phyloP scores from a whole-genome alignment of 352 stramenopile genomes.

The Phytophthora quininea region DNA sequence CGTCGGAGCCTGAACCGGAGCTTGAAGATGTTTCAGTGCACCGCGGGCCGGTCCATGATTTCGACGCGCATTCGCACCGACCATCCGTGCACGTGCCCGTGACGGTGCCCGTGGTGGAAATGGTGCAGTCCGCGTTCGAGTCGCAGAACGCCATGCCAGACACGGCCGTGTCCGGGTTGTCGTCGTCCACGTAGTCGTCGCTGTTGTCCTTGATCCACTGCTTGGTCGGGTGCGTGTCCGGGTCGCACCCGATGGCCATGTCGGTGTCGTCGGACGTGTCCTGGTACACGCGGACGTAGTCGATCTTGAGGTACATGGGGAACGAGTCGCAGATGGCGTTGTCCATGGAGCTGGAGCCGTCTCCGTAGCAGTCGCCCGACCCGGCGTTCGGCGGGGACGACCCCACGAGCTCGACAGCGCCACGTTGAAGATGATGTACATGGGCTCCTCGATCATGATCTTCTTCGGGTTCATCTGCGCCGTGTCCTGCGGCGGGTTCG shows the following conservation, averaged over 20 bases:
- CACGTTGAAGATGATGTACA: constrained; percentile 78
- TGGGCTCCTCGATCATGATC: constrained; percentile 88
- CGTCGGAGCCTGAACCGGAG: not conserved
- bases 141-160: constrained; percentile 23
- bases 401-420: constrained; percentile 70
- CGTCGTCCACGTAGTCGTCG: constrained; percentile 23
- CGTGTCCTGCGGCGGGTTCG: constrained; percentile 53
- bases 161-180: constrained; percentile 13
- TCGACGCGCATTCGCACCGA: constrained; percentile 23
- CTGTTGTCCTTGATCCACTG: constrained; percentile 58
- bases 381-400: constrained; percentile 62
- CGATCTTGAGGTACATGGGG: constrained; percentile 65
- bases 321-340: constrained; percentile 56
- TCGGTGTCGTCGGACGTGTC: constrained; percentile 33
- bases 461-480: constrained; percentile 65
- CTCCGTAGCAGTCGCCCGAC: constrained; percentile 34
- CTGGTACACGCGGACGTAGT: constrained; percentile 33
- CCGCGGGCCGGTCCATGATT: constrained; percentile 23
- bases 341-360: constrained; percentile 16
- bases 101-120: constrained; percentile 15
- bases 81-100: constrained; percentile 24
- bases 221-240: constrained; percentile 21
- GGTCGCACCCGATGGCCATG: constrained; percentile 51
- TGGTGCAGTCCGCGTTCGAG: constrained; percentile 25
- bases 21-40: constrained; percentile 20